Conservation (phyloP, 768 basidiomycete genomes). For the Serpula lacrymans region DNA sequence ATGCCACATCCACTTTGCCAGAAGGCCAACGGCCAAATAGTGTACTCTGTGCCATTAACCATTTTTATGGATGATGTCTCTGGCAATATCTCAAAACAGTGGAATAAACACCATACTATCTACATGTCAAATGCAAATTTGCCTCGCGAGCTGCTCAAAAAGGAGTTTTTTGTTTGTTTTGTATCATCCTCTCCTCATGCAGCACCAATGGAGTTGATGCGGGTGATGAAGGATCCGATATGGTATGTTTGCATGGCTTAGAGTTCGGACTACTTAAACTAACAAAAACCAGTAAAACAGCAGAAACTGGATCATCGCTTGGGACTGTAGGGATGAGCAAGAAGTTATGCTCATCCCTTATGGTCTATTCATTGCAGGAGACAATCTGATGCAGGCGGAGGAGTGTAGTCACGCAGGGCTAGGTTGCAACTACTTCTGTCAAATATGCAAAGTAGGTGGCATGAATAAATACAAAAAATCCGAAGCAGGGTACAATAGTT, state of each 20-base stretch:
- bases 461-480: slow-evolving; percentile 8
- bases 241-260: slow-evolving; percentile 6
- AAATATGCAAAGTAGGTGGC: slow-evolving; percentile 19
- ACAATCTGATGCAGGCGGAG: slow-evolving; percentile 27
- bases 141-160: slow-evolving; percentile 12
- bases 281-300: neutral
- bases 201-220: slow-evolving; percentile 14
- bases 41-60: slow-evolving; percentile 13
- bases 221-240: slow-evolving; percentile 3
- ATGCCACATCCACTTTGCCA: slow-evolving; percentile 11
- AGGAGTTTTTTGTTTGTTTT: slow-evolving; percentile 19
- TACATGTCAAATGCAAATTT: slow-evolving; percentile 19
- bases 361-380: slow-evolving; percentile 16
- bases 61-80: slow-evolving; percentile 25
- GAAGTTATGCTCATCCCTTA: slow-evolving; percentile 12
- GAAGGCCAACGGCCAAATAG: slow-evolving; percentile 6
- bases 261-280: neutral
- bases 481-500: too few relatives aligned
- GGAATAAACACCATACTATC: slow-evolving; percentile 22
- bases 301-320: slow-evolving; percentile 7
- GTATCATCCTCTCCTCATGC: slow-evolving; percentile 18
- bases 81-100: slow-evolving; percentile 23
- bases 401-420: too few relatives aligned
- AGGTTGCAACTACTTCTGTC: slow-evolving; percentile 23
- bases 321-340: slow-evolving; percentile 9